Conservation (phyloP, 345 rosid genomes). For the Carallia brachiata region DNA sequence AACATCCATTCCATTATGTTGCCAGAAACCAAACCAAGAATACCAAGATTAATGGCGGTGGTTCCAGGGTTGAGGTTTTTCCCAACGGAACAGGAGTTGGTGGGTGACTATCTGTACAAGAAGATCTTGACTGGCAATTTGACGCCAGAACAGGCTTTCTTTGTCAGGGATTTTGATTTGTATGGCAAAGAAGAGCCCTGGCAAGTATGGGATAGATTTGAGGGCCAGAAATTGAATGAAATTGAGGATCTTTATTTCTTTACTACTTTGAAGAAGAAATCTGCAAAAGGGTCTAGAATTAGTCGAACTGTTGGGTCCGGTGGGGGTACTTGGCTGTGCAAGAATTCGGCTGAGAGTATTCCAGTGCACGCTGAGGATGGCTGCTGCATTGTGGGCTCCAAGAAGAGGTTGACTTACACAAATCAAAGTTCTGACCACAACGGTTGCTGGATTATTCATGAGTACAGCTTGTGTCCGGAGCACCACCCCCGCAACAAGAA, state of each 20-base stretch:
- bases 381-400: neutral
- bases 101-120: neutral
- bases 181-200: neutral
- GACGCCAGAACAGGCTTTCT: neutral
- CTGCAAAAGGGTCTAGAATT: neutral
- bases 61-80: neutral
- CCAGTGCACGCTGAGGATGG: neutral
- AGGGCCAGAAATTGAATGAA: neutral
- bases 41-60: too few relatives aligned
- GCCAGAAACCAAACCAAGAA: too few relatives aligned
- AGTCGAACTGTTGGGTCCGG: neutral
- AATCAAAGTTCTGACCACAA: neutral
- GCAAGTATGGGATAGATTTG: neutral
- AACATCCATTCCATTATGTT: too few relatives aligned
- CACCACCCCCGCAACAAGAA: neutral
- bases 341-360: neutral
- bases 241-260: neutral
- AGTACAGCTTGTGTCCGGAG: neutral
- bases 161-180: neutral
- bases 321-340: neutral
- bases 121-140: neutral
- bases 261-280: neutral
- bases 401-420: neutral
- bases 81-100: neutral
- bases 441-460: neutral